Evolutionary conservation across 257 asterid species (phyloP), one percentile per base, ranked within the genome.

Genomic region (Solanum pimpinellifolium): DNA sequence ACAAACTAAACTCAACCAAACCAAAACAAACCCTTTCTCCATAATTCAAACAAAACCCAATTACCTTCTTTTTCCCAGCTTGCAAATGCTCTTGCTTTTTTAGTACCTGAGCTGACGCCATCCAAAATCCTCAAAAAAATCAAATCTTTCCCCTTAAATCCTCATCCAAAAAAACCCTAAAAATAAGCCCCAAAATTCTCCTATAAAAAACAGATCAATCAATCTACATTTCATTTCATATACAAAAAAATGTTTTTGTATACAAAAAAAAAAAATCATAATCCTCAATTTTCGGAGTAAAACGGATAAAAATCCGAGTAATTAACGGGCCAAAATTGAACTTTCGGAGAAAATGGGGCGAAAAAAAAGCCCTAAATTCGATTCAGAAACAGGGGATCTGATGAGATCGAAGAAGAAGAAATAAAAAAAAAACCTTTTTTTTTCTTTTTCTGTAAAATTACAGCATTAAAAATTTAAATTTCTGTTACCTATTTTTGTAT

Each of bases 81-180:
- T 92, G 95, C 92, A 93, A 91, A 92, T 94, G 93, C 88, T 90
- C 95, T 88, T 93, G 93, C 92, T 96, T 96, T 90, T 88, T 92
- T 89, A 90, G 84, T 74, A 92, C 96, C 95, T 95, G 96, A 87
- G 91, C 97, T 91, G 98, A 93, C 92, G 98, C 97, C 98, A 94
- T 95, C 90, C 86, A 41, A 89, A 68, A 56, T 25, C 83, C 88
- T 10, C 25, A 44, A 9, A 52, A 69, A 69, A 70, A 25, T 68
- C 80, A 44, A 62, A 87, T 46, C 37, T 23, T 29, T 41, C 39
- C 37, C 25, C 29, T 41, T 35, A 84, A 74, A 16, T 85, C 85
- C 31, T 78, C 66, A 42, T 65, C 23, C 65, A 21, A 66, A 87
- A 87, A 33, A 66, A 20, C 86, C 90, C 83, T 59, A 75, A 60